phyloP scores from a whole-genome alignment of 345 rosid genomes.

The Litchi chinensis region DNA sequence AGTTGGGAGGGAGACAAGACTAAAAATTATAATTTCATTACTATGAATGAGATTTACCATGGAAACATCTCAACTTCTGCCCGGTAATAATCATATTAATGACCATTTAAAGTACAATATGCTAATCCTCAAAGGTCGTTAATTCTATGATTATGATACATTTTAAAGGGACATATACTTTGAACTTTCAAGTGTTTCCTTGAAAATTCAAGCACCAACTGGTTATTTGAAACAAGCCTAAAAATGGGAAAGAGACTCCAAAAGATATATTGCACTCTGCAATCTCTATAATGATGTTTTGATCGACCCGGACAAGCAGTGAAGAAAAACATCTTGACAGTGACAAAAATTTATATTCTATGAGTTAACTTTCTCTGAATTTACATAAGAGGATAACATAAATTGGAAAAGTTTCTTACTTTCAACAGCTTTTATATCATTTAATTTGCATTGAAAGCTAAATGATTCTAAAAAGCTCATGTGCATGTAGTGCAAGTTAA shows the following conservation, averaged over 20 bases:
- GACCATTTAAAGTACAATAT: not conserved
- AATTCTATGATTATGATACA: conserved; percentile 4
- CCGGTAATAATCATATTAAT: not conserved
- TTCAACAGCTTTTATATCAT: not conserved
- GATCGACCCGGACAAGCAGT: not conserved
- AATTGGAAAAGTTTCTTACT: not conserved
- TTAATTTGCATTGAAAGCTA: not conserved
- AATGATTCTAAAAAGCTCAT: not conserved
- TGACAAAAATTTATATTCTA: not conserved
- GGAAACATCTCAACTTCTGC: not conserved
- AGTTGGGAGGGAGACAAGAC: not conserved
- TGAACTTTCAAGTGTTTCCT: conserved; percentile 3
- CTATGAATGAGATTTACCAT: not conserved
- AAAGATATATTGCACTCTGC: conserved; percentile 1
- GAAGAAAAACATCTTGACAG: not conserved
- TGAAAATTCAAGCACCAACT: not conserved
- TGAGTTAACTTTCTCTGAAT: not conserved
- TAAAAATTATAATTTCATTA: too few species aligned
- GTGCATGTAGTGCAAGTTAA: not conserved
- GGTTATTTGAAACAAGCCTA: not conserved
- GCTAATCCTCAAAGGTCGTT: not conserved
- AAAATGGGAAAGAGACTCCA: conserved; percentile 17
- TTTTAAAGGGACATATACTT: not conserved
- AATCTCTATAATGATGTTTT: conserved; percentile 18
- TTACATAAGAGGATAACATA: not conserved